phyloP scores from a whole-genome alignment of 805 yeast genomes.

The Candida peoriensis region DNA sequence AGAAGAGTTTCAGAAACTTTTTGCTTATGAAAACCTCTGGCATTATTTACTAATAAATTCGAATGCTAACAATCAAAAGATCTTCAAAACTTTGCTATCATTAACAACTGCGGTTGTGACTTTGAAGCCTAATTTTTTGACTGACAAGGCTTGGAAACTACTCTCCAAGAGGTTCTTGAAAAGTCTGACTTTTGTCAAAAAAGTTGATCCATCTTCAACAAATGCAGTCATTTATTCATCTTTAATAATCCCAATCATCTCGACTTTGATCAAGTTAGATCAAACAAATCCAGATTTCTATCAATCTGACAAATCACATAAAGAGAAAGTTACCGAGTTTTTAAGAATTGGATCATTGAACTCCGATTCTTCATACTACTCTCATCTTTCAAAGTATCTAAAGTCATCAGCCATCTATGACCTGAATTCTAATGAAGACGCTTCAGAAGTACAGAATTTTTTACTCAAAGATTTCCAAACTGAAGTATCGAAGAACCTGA shows the following conservation, averaged over 20 bases:
- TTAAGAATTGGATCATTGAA: slow-evolving; percentile 49
- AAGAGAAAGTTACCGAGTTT: slow-evolving; percentile 40
- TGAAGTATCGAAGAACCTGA: slow-evolving; percentile 25
- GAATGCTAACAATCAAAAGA: slow-evolving; percentile 32
- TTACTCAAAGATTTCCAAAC: slow-evolving; percentile 24
- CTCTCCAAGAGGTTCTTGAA: slow-evolving; percentile 28
- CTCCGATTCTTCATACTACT: slow-evolving; percentile 48
- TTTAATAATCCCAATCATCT: slow-evolving; percentile 43
- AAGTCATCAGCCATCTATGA: slow-evolving; percentile 11
- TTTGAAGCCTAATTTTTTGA: slow-evolving; percentile 17
- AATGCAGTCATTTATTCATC: slow-evolving; percentile 40
- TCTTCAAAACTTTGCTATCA: slow-evolving; percentile 37
- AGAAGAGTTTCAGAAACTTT: slow-evolving; percentile 27
- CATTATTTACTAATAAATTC: slow-evolving; percentile 31
- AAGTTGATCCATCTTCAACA: slow-evolving; percentile 22
- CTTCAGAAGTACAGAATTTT: slow-evolving; percentile 23
- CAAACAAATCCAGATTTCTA: slow-evolving; percentile 48
- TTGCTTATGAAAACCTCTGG: slow-evolving; percentile 41
- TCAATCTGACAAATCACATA: slow-evolving; percentile 45
- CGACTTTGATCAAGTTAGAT: slow-evolving; percentile 39
- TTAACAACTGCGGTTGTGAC: slow-evolving; percentile 30
- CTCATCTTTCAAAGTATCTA: slow-evolving; percentile 19
- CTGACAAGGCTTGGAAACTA: slow-evolving; percentile 26
- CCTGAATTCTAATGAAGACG: slow-evolving; percentile 12
- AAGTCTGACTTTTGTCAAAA: slow-evolving; percentile 27